Conservation (phyloP, 768 basidiomycete genomes). For the Lentinula raphanica region DNA sequence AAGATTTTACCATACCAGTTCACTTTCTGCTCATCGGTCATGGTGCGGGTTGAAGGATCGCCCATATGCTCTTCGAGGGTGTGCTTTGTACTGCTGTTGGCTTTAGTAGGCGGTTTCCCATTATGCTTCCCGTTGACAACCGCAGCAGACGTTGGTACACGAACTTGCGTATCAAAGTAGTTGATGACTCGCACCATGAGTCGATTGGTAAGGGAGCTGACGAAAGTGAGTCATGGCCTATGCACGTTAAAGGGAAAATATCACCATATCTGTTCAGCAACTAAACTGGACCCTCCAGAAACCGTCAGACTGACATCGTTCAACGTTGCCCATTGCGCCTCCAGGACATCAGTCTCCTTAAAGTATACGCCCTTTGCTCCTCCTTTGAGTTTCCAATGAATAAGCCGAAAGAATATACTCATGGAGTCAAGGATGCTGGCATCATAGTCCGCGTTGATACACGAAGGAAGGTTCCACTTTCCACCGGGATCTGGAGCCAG, state of each 20-base stretch:
- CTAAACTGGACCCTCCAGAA: conserved; percentile 79
- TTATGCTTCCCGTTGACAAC: conserved; percentile 13
- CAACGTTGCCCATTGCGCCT: conserved; percentile 93
- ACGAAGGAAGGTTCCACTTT: conserved; percentile 84
- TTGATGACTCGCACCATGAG: conserved; percentile 89
- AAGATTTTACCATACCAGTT: conserved; percentile 91
- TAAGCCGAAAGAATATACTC: conserved; percentile 84
- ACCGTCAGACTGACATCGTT: conserved; percentile 88
- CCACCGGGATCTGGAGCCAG: conserved; percentile 80
- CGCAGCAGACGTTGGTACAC: conserved; percentile 40
- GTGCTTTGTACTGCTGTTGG: conserved; percentile 14
- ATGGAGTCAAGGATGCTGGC: conserved; percentile 82
- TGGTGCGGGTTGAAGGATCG: conserved; percentile 39
- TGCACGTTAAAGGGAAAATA: not conserved
- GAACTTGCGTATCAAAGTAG: conserved; percentile 93
- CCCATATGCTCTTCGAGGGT: conserved; percentile 30
- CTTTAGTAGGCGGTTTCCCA: conserved; percentile 5
- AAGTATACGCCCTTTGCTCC: conserved; percentile 90
- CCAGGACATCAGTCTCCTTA: conserved; percentile 97
- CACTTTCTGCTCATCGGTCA: conserved; percentile 80
- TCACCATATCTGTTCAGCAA: conserved; percentile 94
- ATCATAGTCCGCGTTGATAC: conserved; percentile 90
- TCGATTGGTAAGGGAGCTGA: conserved; percentile 88
- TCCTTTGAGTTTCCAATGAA: conserved; percentile 95
- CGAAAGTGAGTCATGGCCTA: not conserved